phyloP scores from a whole-genome alignment of 139 green algal species.

The Picochlorum costavermella region DNA sequence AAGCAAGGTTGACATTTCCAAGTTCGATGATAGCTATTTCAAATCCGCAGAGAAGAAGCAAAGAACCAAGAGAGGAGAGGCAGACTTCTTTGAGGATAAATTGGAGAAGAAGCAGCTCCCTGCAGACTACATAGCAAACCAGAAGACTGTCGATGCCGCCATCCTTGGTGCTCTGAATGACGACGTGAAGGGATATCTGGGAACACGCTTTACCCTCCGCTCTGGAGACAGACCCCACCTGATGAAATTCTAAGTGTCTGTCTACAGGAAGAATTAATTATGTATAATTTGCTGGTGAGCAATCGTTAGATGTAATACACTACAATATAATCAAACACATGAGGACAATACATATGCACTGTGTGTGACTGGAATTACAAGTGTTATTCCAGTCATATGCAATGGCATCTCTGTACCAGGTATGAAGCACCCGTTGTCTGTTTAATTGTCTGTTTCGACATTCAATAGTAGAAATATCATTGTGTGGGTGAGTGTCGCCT shows the following conservation, averaged over 20 bases:
- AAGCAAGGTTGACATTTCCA: slow-evolving; percentile 59
- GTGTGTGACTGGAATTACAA: too few relatives aligned
- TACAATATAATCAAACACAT: not conserved
- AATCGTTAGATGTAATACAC: slow-evolving; percentile 3
- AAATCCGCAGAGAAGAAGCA: slow-evolving; percentile 70
- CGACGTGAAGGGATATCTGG: slow-evolving; percentile 89
- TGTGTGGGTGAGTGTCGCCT: not conserved
- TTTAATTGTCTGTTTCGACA: too few relatives aligned
- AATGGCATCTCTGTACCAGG: too few relatives aligned
- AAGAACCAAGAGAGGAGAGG: slow-evolving; percentile 52
- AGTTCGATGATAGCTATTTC: slow-evolving; percentile 93
- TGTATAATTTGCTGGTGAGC: slow-evolving; percentile 4
- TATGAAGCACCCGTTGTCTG: too few relatives aligned
- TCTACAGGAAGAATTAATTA: slow-evolving; percentile 1
- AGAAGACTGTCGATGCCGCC: slow-evolving; percentile 82
- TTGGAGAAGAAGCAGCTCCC: slow-evolving; percentile 74
- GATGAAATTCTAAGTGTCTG: slow-evolving; percentile 87
- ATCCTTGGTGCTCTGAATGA: slow-evolving; percentile 26
- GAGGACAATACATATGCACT: too few relatives aligned
- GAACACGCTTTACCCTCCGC: slow-evolving; percentile 79
- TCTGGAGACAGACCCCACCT: slow-evolving; percentile 89
- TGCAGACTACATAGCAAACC: slow-evolving; percentile 76
- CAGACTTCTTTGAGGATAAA: slow-evolving; percentile 29
- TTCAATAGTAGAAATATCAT: too few relatives aligned
- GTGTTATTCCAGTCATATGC: too few relatives aligned